Evolutionary conservation across 2,329 filamentous ascomycete genomes (phyloP).

Genomic region (Pyrenophora graminea): DNA sequence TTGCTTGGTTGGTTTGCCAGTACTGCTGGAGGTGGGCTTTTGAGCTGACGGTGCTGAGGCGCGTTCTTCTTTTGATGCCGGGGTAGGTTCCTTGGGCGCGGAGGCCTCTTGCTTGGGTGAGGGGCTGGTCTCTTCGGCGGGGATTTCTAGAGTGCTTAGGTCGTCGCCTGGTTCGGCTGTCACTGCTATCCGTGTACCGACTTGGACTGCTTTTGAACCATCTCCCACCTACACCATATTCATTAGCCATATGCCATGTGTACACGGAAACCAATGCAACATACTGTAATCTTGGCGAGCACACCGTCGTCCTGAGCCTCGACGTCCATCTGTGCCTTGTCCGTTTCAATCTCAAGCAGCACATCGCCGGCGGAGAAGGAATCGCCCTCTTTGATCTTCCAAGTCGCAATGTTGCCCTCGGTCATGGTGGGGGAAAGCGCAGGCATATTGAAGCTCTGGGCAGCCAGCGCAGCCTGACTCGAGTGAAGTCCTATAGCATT

Average conservation of each 20-base stretch:
- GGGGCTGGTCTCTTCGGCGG: slow-evolving; percentile 62
- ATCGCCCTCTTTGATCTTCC: slow-evolving; percentile 88
- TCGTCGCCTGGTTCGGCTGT: slow-evolving; percentile 83
- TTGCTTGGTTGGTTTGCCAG: slow-evolving; percentile 63
- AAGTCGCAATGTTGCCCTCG: slow-evolving; percentile 83
- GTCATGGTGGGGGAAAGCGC: slow-evolving; percentile 93
- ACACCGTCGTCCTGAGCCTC: slow-evolving; percentile 90
- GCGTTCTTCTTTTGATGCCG: slow-evolving; percentile 42
- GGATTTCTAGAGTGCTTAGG: slow-evolving; percentile 72
- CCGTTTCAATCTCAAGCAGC: slow-evolving; percentile 88
- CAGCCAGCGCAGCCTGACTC: slow-evolving; percentile 67
- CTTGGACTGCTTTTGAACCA: slow-evolving; percentile 75
- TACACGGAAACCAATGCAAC: slow-evolving; percentile 3
- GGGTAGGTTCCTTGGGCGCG: slow-evolving; percentile 30
- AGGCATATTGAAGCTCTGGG: slow-evolving; percentile 89
- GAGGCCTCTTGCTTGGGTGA: slow-evolving; percentile 47
- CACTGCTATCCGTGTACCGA: slow-evolving; percentile 81
- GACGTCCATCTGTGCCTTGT: slow-evolving; percentile 94
- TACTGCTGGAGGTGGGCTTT: slow-evolving; percentile 37
- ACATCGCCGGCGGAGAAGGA: slow-evolving; percentile 82
- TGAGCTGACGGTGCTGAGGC: slow-evolving; percentile 39
- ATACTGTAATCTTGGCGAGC: slow-evolving; percentile 76
- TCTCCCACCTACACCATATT: slow-evolving; percentile 57
- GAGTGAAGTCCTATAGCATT: slow-evolving; percentile 63
- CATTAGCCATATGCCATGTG: slow-evolving; percentile 10